phyloP scores from a whole-genome alignment of 805 yeast species.

The Groenewaldozyma salmanticensis region DNA sequence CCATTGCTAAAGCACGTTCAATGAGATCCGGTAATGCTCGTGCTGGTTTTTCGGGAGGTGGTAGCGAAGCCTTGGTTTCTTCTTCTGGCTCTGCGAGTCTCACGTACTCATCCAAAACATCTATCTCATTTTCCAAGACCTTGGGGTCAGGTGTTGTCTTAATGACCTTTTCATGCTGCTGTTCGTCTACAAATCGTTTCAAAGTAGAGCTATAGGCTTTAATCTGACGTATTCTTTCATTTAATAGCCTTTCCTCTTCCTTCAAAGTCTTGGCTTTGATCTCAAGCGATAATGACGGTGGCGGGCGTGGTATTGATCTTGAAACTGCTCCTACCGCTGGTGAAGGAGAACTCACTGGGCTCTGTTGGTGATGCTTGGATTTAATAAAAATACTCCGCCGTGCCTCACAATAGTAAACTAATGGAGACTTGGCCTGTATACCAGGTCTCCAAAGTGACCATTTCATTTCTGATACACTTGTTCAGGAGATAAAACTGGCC shows the following conservation, averaged over 20 bases:
- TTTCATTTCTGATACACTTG: no score
- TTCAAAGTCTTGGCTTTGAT: not conserved
- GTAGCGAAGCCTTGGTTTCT: not conserved
- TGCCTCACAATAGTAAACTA: no score
- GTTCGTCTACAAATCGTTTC: conserved; percentile 14
- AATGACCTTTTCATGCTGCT: conserved; percentile 3
- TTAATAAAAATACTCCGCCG: no score
- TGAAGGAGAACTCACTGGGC: no score
- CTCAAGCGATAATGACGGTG: no score
- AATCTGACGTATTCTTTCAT: conserved; percentile 12
- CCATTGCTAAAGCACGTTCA: not conserved
- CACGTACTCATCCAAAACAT: conserved; percentile 13
- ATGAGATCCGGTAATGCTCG: conserved; percentile 11
- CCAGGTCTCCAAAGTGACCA: no score
- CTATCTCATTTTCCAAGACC: not conserved
- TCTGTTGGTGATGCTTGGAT: no score
- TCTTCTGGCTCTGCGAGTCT: conserved; percentile 8
- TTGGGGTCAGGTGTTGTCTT: conserved; percentile 7
- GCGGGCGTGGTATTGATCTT: no score
- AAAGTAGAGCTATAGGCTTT: conserved; percentile 12
- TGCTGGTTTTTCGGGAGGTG: not conserved
- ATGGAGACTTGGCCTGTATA: no score
- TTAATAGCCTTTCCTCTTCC: conserved; percentile 1
- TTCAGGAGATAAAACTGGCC: no score
- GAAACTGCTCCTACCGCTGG: no score